These are phyloP conservation scores for Mallotus japonicus DNA, from an alignment of 441 rosid species.

Conservation along the genomic window DNA sequence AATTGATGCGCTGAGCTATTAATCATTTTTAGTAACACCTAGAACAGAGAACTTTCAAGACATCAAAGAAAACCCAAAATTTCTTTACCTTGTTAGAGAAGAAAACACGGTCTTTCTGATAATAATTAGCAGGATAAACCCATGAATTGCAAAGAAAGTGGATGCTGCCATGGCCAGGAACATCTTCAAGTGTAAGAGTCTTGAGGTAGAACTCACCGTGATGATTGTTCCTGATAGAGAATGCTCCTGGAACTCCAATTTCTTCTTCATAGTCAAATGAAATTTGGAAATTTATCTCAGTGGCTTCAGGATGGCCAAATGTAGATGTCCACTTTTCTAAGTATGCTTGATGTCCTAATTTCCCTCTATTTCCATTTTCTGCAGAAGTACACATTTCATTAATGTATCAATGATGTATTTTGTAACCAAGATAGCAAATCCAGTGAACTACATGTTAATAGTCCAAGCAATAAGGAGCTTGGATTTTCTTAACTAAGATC, in stretches of 20 bases:
- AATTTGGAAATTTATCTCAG: not conserved
- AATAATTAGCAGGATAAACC: conserved; percentile 19
- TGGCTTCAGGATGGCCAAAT: not conserved
- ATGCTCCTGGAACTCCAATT: conserved; percentile 23
- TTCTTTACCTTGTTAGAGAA: conserved; percentile 18
- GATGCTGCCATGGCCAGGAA: conserved; percentile 16
- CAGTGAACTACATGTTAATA: no score
- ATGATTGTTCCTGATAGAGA: conserved; percentile 19
- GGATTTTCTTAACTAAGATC: no score
- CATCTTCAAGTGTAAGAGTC: conserved; percentile 23
- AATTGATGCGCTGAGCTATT: no score
- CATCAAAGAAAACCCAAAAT: not conserved
- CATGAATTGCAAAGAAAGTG: conserved; percentile 28
- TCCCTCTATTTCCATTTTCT: conserved; percentile 14
- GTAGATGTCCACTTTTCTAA: conserved; percentile 4
- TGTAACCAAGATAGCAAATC: not conserved
- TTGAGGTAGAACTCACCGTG: conserved; percentile 22
- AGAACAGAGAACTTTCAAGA: no score
- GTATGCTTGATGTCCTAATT: conserved; percentile 9
- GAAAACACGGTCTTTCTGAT: conserved; percentile 22
- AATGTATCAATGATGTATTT: not conserved
- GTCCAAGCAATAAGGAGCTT: no score
- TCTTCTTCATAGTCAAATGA: conserved; percentile 22
- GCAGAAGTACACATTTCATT: not conserved
- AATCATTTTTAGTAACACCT: no score